Evolutionary conservation across 768 basidiomycete species (phyloP).

Genomic region (Paxillus rubicundulus): DNA sequence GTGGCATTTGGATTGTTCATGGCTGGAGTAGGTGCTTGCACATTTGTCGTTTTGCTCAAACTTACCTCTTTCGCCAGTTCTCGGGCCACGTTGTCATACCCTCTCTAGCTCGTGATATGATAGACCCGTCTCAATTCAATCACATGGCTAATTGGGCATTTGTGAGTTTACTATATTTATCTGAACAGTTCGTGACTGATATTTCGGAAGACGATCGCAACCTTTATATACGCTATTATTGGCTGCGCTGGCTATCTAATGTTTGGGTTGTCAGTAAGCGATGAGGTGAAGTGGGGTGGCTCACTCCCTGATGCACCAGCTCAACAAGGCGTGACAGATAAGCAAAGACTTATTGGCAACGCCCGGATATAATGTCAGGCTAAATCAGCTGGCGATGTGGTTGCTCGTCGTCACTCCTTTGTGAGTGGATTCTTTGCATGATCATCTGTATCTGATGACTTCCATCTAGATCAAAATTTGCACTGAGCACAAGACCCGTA

Average conservation of each 20-base stretch:
- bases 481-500: slow-evolving; percentile 78
- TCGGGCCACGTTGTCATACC: slow-evolving; percentile 93
- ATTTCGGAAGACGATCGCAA: slow-evolving; percentile 52
- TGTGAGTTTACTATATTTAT: slow-evolving; percentile 40
- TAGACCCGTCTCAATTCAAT: slow-evolving; percentile 75
- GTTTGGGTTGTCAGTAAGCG: slow-evolving; percentile 79
- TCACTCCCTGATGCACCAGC: neutral
- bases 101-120: slow-evolving; percentile 87
- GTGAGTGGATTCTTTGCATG: slow-evolving; percentile 39
- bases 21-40: slow-evolving; percentile 63
- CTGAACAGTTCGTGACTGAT: neutral
- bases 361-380: slow-evolving; percentile 62
- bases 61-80: slow-evolving; percentile 46
- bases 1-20: slow-evolving; percentile 88
- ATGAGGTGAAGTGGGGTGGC: slow-evolving; percentile 56
- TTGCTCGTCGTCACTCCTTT: slow-evolving; percentile 78
- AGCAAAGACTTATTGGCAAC: slow-evolving; percentile 77
- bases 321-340: slow-evolving; percentile 46
- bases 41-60: neutral
- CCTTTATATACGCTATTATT: slow-evolving; percentile 61
- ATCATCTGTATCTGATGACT: slow-evolving; percentile 15
- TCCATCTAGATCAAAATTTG: slow-evolving; percentile 73
- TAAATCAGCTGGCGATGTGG: slow-evolving; percentile 81
- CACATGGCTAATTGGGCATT: slow-evolving; percentile 85
- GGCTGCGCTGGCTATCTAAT: slow-evolving; percentile 87